These are phyloP conservation scores for Salvia hispanica DNA, from an alignment of 257 asterid species.

Conservation along the genomic window DNA sequence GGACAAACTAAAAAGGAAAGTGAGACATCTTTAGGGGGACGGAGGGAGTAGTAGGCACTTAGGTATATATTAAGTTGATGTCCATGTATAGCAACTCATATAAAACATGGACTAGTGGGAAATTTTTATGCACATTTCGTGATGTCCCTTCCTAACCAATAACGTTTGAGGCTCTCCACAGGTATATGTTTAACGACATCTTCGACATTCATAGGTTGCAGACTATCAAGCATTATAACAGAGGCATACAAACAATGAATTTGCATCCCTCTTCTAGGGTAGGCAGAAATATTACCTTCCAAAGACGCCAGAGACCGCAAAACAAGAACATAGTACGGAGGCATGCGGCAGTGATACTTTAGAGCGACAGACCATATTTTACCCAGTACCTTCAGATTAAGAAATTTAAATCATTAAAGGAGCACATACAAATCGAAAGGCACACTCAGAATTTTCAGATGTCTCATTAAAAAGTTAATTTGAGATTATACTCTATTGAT, in stretches of 20 bases:
- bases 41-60: too few relatives aligned
- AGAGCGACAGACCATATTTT: conserved; percentile 92
- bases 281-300: conserved; percentile 63
- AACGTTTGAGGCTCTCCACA: neutral
- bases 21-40: too few relatives aligned
- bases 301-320: conserved; percentile 94
- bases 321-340: conserved; percentile 85
- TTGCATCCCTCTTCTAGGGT: conserved; percentile 8
- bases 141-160: neutral
- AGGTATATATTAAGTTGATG: neutral
- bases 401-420: conserved; percentile 16
- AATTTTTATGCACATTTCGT: neutral
- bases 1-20: too few relatives aligned
- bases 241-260: conserved; percentile 5
- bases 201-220: neutral
- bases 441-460: conserved; percentile 20
- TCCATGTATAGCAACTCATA: neutral
- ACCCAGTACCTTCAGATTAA: conserved; percentile 69
- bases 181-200: neutral
- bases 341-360: conserved; percentile 96
- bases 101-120: neutral
- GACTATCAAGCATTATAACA: neutral
- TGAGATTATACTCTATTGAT: neutral
- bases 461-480: conserved; percentile 11
- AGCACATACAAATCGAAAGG: conserved; percentile 2